Evolutionary conservation across 1,284 basidiomycete species (phyloP).

Genomic region (Irpex rosettiformis): DNA sequence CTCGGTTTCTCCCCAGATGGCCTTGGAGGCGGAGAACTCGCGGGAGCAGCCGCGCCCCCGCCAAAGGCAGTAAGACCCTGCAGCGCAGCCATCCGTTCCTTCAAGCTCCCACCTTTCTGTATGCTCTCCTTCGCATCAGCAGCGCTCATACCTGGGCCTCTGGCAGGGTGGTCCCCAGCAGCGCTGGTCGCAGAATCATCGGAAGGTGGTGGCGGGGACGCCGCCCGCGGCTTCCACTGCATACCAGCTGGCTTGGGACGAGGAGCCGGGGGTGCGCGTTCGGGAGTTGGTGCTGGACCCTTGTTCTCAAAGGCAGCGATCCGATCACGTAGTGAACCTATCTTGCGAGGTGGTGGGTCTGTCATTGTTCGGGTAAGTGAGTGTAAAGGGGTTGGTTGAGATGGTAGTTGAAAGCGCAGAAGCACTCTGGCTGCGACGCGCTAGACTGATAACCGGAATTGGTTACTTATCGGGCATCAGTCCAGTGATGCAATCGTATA

Average conservation of each 20-base stretch:
- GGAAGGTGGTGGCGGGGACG: constrained; percentile 51
- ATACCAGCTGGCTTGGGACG: constrained; percentile 71
- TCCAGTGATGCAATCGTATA: no score
- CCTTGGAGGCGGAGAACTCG: constrained; percentile 46
- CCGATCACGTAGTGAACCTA: constrained; percentile 75
- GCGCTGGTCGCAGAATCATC: constrained; percentile 20
- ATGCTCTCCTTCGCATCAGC: constrained; percentile 84
- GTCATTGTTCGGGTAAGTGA: constrained; percentile 33
- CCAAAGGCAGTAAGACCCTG: constrained; percentile 80
- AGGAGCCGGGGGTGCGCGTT: constrained; percentile 39
- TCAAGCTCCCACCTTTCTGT: constrained; percentile 68
- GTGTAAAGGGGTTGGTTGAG: not conserved
- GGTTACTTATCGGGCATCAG: not conserved
- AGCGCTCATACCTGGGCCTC: constrained; percentile 60
- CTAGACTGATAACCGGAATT: not conserved
- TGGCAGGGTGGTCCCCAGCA: constrained; percentile 4
- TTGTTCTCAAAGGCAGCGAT: constrained; percentile 78
- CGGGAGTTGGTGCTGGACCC: constrained; percentile 39
- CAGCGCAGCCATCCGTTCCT: constrained; percentile 90
- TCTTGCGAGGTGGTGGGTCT: constrained; percentile 51
- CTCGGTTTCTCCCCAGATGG: constrained; percentile 70
- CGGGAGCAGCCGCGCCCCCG: constrained; percentile 34
- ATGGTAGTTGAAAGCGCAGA: not conserved
- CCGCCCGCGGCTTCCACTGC: constrained; percentile 64
- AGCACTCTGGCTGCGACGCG: not conserved